These are phyloP conservation scores for Bipolaris zeicola DNA, from an alignment of 2,329 filamentous ascomycete genomes.

Conservation along the genomic window DNA sequence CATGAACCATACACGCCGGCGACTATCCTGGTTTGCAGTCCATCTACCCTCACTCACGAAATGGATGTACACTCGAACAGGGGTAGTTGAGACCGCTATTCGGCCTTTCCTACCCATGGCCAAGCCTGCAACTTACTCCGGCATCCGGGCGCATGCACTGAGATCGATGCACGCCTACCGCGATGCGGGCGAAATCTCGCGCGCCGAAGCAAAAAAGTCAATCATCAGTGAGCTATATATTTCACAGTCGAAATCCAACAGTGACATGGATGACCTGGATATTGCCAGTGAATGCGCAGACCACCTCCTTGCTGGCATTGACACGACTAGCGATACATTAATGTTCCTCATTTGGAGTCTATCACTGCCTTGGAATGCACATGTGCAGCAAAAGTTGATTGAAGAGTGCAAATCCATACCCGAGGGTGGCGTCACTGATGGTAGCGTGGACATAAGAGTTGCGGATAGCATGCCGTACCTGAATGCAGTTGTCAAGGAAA, in stretches of 20 bases:
- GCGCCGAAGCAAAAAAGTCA: slow-evolving; percentile 1
- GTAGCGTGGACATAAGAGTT: slow-evolving; percentile 30
- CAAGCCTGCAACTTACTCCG: slow-evolving; percentile 59
- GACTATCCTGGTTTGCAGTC: slow-evolving; percentile 57
- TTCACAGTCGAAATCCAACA: slow-evolving; percentile 3
- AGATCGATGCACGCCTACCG: slow-evolving; percentile 37
- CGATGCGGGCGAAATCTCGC: slow-evolving; percentile 2
- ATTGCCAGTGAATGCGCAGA: slow-evolving; percentile 61
- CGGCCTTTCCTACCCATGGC: slow-evolving; percentile 55
- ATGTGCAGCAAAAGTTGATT: slow-evolving; percentile 54
- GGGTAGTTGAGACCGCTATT: slow-evolving; percentile 46
- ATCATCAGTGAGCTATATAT: slow-evolving; percentile 15
- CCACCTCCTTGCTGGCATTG: slow-evolving; percentile 59
- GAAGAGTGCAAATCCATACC: slow-evolving; percentile 49
- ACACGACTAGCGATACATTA: slow-evolving; percentile 59
- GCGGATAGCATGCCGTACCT: slow-evolving; percentile 54
- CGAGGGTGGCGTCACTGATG: slow-evolving; percentile 18
- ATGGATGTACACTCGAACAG: slow-evolving; percentile 56
- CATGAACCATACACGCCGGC: slow-evolving; percentile 53
- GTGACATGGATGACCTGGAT: slow-evolving; percentile 50
- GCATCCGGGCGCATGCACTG: slow-evolving; percentile 55
- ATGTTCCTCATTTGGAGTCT: slow-evolving; percentile 42
- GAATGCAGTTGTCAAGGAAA: slow-evolving; percentile 59
- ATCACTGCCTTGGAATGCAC: slow-evolving; percentile 49
- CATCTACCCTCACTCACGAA: slow-evolving; percentile 54